Evolutionary conservation across 345 rosid species (phyloP).

Genomic region (Chamaenerion angustifolium): DNA sequence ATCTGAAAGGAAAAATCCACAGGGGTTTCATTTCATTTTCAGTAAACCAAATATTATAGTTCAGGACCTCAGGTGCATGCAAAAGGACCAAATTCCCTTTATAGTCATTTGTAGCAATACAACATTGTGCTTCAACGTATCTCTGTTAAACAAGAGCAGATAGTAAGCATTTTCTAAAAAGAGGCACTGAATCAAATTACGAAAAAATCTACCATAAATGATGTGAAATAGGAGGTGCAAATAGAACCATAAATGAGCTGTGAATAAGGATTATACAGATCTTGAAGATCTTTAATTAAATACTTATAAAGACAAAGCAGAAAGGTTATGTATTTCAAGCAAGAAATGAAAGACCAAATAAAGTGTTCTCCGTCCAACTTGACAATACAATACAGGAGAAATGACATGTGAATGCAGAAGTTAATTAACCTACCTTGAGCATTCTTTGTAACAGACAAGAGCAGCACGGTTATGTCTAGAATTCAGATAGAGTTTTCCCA

Average conservation of each 20-base stretch:
- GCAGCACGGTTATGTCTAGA: slow-evolving; percentile 79
- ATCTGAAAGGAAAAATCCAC: too few relatives aligned
- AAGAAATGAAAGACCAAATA: too few relatives aligned
- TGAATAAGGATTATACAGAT: too few relatives aligned
- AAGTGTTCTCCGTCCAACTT: neutral
- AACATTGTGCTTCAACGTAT: slow-evolving; percentile 93
- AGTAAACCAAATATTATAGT: neutral
- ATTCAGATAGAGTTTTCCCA: slow-evolving; percentile 89
- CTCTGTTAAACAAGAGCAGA: slow-evolving; percentile 43
- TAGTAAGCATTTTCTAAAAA: neutral
- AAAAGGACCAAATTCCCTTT: slow-evolving; percentile 38
- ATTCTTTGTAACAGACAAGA: slow-evolving; percentile 76
- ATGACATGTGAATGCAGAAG: neutral
- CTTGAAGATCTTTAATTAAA: too few relatives aligned
- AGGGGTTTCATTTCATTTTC: neutral
- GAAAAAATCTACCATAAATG: too few relatives aligned
- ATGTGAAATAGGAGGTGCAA: too few relatives aligned
- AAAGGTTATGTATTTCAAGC: too few relatives aligned
- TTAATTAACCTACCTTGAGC: slow-evolving; percentile 49
- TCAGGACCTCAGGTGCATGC: slow-evolving; percentile 5
- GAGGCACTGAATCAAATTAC: too few relatives aligned
- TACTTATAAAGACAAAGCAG: too few relatives aligned
- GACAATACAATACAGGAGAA: neutral
- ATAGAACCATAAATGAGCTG: too few relatives aligned
- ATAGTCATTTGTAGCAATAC: slow-evolving; percentile 82